Conservation (phyloP, 169 alveolate species). For the Babesia sp. region DNA sequence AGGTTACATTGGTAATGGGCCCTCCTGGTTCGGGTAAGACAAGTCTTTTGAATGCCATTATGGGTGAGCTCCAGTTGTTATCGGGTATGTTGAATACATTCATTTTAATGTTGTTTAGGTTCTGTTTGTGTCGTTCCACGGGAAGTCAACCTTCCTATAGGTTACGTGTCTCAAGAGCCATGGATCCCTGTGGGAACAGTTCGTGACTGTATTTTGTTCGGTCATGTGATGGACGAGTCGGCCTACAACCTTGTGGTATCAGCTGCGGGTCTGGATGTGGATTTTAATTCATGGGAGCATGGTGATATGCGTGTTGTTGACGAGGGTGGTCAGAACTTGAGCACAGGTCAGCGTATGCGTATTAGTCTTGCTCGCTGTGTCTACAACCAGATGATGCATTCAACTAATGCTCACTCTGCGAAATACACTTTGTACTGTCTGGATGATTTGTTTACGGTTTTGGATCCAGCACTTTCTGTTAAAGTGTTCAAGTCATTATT, state of each 20-base stretch:
- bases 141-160: constrained; percentile 67
- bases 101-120: background rate
- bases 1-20: constrained; percentile 40
- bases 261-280: constrained; percentile 70
- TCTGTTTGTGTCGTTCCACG: constrained; percentile 15
- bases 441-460: constrained; percentile 57
- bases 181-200: constrained; percentile 83
- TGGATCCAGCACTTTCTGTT: constrained; percentile 50
- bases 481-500: constrained; percentile 31
- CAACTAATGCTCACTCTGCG: constrained; percentile 23
- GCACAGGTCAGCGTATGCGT: constrained; percentile 64
- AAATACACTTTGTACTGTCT: constrained; percentile 45
- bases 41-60: constrained; percentile 17
- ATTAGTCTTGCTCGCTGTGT: constrained; percentile 58
- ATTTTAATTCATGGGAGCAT: constrained; percentile 72
- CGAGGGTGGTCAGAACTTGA: constrained; percentile 72
- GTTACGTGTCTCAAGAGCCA: constrained; percentile 78
- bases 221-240: constrained; percentile 58
- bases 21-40: constrained; percentile 58
- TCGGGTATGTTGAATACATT: constrained; percentile 11
- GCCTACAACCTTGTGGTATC: constrained; percentile 59
- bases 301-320: constrained; percentile 75
- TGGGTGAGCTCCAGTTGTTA: constrained; percentile 33
- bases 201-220: constrained; percentile 77
- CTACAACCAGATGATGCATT: constrained; percentile 39